Percentiles rank a stretch among this genome's conserved stretches.
Conservation (phyloP, 345 rosid genomes). For the Eucalyptus pauciflora region DNA sequence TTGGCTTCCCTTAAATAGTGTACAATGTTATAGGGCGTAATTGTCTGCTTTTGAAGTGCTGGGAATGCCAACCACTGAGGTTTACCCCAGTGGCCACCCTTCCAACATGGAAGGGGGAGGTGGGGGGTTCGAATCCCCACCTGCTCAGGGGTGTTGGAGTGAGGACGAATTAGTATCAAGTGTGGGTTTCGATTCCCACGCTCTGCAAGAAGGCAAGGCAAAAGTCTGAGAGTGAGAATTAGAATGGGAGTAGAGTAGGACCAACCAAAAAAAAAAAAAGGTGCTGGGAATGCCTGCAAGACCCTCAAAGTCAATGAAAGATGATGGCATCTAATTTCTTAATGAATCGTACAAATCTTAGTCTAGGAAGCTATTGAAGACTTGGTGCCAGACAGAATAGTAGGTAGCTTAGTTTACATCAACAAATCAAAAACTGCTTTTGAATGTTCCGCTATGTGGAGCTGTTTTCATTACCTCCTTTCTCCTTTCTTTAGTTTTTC, state of each 20-base stretch:
- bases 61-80: neutral
- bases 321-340: neutral
- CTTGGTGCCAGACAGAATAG: neutral
- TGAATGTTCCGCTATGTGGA: neutral
- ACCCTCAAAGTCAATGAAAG: neutral
- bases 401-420: neutral
- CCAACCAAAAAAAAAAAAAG: no score
- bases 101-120: no score
- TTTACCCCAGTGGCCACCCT: no score
- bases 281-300: neutral
- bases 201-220: no score
- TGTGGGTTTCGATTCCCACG: no score
- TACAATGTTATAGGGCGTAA: neutral
- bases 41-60: neutral
- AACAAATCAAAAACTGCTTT: neutral
- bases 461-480: neutral
- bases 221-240: no score
- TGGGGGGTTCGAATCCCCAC: no score
- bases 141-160: no score
- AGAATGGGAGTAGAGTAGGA: no score
- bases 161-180: no score
- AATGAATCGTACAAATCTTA: neutral
- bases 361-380: neutral
- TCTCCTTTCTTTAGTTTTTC: neutral
- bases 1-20: neutral